Conservation (phyloP, 129 eudicot species). For the Helichrysum umbraculigerum region DNA sequence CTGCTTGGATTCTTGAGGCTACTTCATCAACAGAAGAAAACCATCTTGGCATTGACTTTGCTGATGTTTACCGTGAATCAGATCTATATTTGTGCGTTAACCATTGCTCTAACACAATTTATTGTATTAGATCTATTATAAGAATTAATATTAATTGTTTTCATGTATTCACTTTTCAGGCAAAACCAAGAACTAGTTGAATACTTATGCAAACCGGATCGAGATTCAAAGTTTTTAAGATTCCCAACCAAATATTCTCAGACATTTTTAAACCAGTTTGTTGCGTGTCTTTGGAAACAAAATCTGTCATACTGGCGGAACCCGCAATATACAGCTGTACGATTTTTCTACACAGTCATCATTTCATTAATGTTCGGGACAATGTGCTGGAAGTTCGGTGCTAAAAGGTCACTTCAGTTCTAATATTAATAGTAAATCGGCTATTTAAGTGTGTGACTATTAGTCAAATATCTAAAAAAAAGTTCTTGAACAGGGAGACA, state of each 20-base stretch:
- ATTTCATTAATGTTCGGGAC: slow-evolving; percentile 92
- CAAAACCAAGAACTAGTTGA: slow-evolving; percentile 62
- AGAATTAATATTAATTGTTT: neutral
- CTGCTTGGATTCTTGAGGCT: slow-evolving; percentile 71
- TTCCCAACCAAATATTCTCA: slow-evolving; percentile 79
- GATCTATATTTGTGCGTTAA: slow-evolving; percentile 48
- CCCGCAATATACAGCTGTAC: slow-evolving; percentile 98
- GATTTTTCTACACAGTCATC: slow-evolving; percentile 85
- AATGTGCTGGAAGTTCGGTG: slow-evolving; percentile 93
- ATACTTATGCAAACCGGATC: slow-evolving; percentile 62
- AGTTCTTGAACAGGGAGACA: slow-evolving; percentile 44
- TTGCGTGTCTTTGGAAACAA: slow-evolving; percentile 89
- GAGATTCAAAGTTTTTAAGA: slow-evolving; percentile 46
- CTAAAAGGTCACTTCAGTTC: slow-evolving; percentile 57
- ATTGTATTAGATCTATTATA: neutral
- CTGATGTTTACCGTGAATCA: slow-evolving; percentile 52
- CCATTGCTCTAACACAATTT: neutral
- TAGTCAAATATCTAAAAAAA: slow-evolving; percentile 10
- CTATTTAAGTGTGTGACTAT: neutral
- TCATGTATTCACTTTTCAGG: slow-evolving; percentile 41
- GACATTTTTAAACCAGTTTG: slow-evolving; percentile 63
- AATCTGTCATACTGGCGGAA: slow-evolving; percentile 88
- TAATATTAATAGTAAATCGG: neutral
- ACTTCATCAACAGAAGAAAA: slow-evolving; percentile 66
- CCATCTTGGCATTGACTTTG: slow-evolving; percentile 60